Conservation (phyloP, 306 rosid genomes). For the Acacia crassicarpa region DNA sequence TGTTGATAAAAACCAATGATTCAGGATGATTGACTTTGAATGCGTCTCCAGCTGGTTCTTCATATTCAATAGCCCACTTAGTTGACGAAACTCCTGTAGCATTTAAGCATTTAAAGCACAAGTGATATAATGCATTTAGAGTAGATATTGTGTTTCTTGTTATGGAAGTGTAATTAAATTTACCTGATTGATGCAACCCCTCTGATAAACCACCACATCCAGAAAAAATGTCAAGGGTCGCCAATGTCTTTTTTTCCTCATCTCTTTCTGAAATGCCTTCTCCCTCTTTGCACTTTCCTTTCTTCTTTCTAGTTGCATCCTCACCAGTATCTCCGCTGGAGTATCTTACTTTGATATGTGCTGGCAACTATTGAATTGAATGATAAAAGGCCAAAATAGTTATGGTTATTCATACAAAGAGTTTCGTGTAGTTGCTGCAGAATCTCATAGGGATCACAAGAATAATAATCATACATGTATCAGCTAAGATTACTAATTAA, state of each 20-base stretch:
- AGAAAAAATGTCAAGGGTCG: constrained; percentile 92
- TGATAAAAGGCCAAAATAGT: constrained; percentile 11
- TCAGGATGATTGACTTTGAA: constrained; percentile 82
- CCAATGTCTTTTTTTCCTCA: constrained; percentile 39
- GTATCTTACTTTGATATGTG: constrained; percentile 61
- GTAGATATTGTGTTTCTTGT: not conserved
- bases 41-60: constrained; percentile 96
- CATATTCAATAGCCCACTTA: constrained; percentile 98
- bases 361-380: constrained; percentile 66
- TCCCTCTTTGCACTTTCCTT: constrained; percentile 89
- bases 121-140: not conserved
- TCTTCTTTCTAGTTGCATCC: constrained; percentile 75
- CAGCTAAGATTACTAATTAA: not conserved
- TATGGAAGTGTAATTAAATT: constrained; percentile 8
- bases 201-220: constrained; percentile 97
- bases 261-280: constrained; percentile 50
- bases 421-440: constrained; percentile 14
- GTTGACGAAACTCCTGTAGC: constrained; percentile 69
- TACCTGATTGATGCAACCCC: constrained; percentile 83
- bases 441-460: constrained; percentile 9
- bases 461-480: not conserved
- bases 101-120: constrained; percentile 22
- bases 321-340: constrained; percentile 49
- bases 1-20: constrained; percentile 71
- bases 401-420: constrained; percentile 3